Conservation (phyloP, 345 rosid species). For the Barbarea vulgaris region DNA sequence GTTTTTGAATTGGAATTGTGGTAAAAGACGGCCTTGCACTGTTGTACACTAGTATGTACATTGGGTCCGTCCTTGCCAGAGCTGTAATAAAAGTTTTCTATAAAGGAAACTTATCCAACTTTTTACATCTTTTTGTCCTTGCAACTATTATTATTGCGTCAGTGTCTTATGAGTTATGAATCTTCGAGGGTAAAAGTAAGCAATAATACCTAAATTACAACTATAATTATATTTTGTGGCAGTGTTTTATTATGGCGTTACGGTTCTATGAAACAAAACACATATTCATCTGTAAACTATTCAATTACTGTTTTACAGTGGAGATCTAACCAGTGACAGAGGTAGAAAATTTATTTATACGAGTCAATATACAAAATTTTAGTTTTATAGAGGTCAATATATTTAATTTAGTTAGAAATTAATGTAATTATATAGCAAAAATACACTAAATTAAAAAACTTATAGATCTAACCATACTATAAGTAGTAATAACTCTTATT, state of each 20-base stretch:
- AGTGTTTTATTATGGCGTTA: background rate
- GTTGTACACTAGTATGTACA: background rate
- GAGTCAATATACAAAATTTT: too few species aligned
- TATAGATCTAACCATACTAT: too few species aligned
- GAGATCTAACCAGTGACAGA: background rate
- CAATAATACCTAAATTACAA: background rate
- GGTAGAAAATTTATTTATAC: too few species aligned
- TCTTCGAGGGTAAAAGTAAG: background rate
- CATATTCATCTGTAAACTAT: background rate
- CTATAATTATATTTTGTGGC: background rate
- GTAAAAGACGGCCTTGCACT: background rate
- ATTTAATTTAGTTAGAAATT: too few species aligned
- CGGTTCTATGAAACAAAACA: background rate
- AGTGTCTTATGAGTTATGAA: background rate
- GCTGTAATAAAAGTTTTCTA: background rate
- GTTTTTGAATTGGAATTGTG: background rate
- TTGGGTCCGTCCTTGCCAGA: background rate
- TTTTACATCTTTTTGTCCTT: background rate
- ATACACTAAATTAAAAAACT: too few species aligned
- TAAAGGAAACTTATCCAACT: background rate
- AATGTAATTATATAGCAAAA: too few species aligned
- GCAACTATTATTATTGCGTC: background rate
- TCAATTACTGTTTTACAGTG: background rate
- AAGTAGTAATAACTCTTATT: background rate
- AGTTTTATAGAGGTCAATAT: too few species aligned